Evolutionary conservation across 148 eudicot species (phyloP).

Genomic region (Vaccinium macrocarpon): DNA sequence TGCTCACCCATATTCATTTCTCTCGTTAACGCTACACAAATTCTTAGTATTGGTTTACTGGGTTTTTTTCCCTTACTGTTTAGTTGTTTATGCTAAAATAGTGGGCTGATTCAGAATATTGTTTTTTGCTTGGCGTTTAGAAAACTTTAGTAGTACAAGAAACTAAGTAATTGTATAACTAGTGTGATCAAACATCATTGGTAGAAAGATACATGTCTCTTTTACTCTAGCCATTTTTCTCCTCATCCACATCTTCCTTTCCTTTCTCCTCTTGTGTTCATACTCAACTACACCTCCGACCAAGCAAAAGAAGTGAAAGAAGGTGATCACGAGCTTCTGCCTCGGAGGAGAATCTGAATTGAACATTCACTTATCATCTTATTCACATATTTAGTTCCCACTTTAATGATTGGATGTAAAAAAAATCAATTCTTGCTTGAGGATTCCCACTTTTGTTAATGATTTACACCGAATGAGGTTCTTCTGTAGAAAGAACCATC

Average conservation of each 20-base stretch:
- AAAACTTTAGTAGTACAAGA: background rate
- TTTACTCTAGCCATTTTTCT: background rate
- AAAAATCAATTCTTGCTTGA: background rate
- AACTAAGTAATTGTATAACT: background rate
- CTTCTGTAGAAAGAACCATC: background rate
- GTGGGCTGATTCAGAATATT: background rate
- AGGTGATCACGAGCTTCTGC: background rate
- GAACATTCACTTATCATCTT: background rate
- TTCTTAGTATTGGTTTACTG: background rate
- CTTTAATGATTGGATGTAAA: background rate
- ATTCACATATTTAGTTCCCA: background rate
- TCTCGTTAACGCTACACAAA: background rate
- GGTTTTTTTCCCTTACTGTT: background rate
- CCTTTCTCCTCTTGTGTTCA: background rate
- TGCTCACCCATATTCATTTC: background rate
- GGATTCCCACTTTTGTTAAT: background rate
- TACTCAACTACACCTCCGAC: background rate
- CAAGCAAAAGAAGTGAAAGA: background rate
- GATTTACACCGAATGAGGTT: background rate
- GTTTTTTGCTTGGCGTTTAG: background rate
- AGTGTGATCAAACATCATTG: background rate
- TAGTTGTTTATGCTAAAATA: background rate
- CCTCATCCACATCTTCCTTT: background rate
- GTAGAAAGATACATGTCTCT: background rate
- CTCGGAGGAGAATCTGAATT: background rate